Conservation (phyloP, 2,329 filamentous ascomycete genomes). For the Zarea fungicola region DNA sequence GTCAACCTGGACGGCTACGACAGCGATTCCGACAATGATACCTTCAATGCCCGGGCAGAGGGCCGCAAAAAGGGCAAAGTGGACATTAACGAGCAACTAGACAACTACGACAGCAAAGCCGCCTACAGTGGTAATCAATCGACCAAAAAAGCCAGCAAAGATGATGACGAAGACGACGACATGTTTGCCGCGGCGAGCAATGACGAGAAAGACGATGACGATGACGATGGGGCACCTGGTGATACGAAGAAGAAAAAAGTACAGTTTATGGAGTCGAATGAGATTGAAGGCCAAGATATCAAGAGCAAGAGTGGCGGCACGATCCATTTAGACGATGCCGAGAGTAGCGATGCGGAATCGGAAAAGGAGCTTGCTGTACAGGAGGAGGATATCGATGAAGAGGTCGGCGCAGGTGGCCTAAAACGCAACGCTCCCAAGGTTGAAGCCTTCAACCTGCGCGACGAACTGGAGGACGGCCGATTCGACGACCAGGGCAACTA, state of each 20-base stretch:
- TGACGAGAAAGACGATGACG: conserved; percentile 44
- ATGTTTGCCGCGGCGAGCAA: conserved; percentile 37
- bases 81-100: conserved; percentile 46
- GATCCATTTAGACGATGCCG: conserved; percentile 55
- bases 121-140: conserved; percentile 23
- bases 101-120: conserved; percentile 47
- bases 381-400: conserved; percentile 76
- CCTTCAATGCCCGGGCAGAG: conserved; percentile 70
- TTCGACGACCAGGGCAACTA: conserved; percentile 93
- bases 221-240: conserved; percentile 31
- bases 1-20: conserved; percentile 97
- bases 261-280: conserved; percentile 49
- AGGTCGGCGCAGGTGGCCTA: conserved; percentile 82
- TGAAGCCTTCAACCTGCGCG: conserved; percentile 91
- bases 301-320: conserved; percentile 69
- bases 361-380: conserved; percentile 66
- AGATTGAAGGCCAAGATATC: conserved; percentile 76
- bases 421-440: conserved; percentile 92
- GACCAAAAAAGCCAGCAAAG: conserved; percentile 26
- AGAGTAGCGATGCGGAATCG: conserved; percentile 58
- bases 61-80: conserved; percentile 48
- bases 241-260: conserved; percentile 63
- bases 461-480: conserved; percentile 84
- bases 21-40: conserved; percentile 87
- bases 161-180: conserved; percentile 35